Evolutionary conservation across 257 asterid genomes (phyloP), one percentile per base, ranked within the genome.

Genomic region (Ocimum tenuiflorum): DNA sequence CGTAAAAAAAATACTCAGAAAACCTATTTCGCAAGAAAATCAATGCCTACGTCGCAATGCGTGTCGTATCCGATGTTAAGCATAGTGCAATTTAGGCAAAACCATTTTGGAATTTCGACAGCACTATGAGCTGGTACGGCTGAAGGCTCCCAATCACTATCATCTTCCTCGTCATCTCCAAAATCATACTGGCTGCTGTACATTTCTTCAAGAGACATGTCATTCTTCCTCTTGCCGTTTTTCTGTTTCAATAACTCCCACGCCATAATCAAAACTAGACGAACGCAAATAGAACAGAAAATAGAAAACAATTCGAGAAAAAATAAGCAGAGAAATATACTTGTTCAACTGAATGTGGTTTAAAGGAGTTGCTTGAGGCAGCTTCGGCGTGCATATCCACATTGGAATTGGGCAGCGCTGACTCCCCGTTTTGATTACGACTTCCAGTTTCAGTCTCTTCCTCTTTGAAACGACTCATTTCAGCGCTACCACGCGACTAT

Each of bases 71-170:
- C 94, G 59, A 82, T 65, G 73, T 94, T 94, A 63, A 62, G 81
- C 91, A 90, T 79, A 1, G 97, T 88, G 77, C 99, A 94, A 76
- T 94, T 94, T 71, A 80, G 79, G 78, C 97, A 94, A 82, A 88
- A 90, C 99, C 99, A 94, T 80, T 82, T 88, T 15, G 75, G 52
- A 52, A 83, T 70, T 73, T 78, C 80, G 14, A 79, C 18, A 60
- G 60, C 70, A 49, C 57, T 38, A 45, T 70, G 79, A 41, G 64
- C 75, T 19, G 63, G 63, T 8, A 69, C 7, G 42, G 75, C 52
- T n/a, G 89, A 65, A 39, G 82, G 80, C 27, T 81, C 84, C 84
- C 84, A 81, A 65, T 81, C 86, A 56, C 84, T 78, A 86, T 89
- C 95, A 23, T 88, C 95, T 9, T 88, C 96, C 60, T 88, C 95